phyloP scores from a whole-genome alignment of 2,329 filamentous ascomycete genomes.

The Massarina eburnea region DNA sequence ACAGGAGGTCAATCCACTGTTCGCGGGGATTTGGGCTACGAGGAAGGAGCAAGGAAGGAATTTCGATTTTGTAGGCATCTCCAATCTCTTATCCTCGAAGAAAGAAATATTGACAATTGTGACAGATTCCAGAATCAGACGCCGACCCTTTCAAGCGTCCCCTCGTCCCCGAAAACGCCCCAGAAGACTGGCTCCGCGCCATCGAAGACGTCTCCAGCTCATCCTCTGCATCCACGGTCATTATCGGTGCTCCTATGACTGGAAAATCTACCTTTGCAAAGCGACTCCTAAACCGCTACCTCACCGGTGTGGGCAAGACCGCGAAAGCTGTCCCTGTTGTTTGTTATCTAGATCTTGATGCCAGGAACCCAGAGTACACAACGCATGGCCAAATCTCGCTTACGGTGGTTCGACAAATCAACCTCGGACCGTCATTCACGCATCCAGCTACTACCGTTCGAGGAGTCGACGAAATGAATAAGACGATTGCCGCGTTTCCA shows the following conservation, averaged over 20 bases:
- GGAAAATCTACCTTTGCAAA: slow-evolving; percentile 76
- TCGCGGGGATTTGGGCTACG: slow-evolving; percentile 67
- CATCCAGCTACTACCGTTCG: slow-evolving; percentile 48
- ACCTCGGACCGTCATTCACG: slow-evolving; percentile 68
- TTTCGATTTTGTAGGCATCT: slow-evolving; percentile 36
- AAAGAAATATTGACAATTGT: slow-evolving; percentile 4
- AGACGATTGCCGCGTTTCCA: slow-evolving; percentile 63
- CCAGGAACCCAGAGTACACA: slow-evolving; percentile 74
- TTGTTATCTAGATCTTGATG: slow-evolving; percentile 73
- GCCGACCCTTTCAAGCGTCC: slow-evolving; percentile 28
- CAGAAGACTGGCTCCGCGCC: slow-evolving; percentile 59
- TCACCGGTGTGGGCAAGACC: slow-evolving; percentile 52
- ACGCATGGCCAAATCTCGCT: slow-evolving; percentile 71
- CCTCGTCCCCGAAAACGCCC: slow-evolving; percentile 52
- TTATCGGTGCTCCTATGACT: slow-evolving; percentile 71
- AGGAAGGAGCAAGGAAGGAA: slow-evolving; percentile 19
- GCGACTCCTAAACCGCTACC: slow-evolving; percentile 65
- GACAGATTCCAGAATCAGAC: slow-evolving; percentile 30
- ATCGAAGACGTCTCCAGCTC: slow-evolving; percentile 37
- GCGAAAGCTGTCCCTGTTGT: slow-evolving; percentile 43
- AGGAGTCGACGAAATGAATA: slow-evolving; percentile 28
- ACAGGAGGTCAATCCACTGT: slow-evolving; percentile 65
- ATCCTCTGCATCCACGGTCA: slow-evolving; percentile 54
- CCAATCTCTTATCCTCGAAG: slow-evolving; percentile 1
- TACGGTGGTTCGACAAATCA: slow-evolving; percentile 60